Conservation (phyloP, 225 moss, liverwort and hornwort genomes). For the Sphagnum tenellum region DNA sequence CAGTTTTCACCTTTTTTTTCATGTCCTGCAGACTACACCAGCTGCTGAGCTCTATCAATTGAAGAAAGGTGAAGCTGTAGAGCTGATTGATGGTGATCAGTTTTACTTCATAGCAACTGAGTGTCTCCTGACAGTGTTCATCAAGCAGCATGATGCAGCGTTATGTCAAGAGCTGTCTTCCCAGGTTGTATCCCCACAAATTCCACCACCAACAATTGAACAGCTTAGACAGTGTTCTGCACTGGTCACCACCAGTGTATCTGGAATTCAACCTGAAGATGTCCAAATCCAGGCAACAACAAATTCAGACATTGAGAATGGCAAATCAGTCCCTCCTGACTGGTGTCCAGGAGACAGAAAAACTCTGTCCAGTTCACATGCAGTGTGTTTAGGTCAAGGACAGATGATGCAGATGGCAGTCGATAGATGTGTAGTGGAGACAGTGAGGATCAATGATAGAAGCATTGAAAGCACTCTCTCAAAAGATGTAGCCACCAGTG, state of each 20-base stretch:
- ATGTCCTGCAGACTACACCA: slow-evolving; percentile 33
- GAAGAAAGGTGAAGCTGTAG: slow-evolving; percentile 49
- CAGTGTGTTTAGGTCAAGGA: no score
- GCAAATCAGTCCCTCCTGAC: background rate
- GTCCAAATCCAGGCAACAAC: background rate
- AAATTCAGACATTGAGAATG: no score
- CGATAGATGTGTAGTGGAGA: slow-evolving; percentile 3
- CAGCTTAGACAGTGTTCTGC: no score
- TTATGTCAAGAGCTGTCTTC: slow-evolving; percentile 7
- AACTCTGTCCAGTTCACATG: no score
- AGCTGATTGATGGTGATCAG: slow-evolving; percentile 54
- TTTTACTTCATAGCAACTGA: slow-evolving; percentile 64
- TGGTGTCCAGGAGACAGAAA: background rate
- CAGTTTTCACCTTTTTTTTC: no score
- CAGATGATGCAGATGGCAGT: no score
- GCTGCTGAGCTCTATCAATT: slow-evolving; percentile 38
- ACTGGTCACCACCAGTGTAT: background rate
- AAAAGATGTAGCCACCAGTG: slow-evolving; percentile 6
- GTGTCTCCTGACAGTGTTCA: slow-evolving; percentile 60
- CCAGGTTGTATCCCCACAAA: slow-evolving; percentile 13
- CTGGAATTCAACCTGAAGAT: background rate
- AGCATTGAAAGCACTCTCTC: slow-evolving; percentile 4
- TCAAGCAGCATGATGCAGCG: slow-evolving; percentile 17
- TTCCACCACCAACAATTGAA: slow-evolving; percentile 10
- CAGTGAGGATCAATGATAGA: slow-evolving; percentile 3